Base-by-base conservation (phyloP, 352 stramenopile species). In the Globisporangium echinulatum region DNA sequence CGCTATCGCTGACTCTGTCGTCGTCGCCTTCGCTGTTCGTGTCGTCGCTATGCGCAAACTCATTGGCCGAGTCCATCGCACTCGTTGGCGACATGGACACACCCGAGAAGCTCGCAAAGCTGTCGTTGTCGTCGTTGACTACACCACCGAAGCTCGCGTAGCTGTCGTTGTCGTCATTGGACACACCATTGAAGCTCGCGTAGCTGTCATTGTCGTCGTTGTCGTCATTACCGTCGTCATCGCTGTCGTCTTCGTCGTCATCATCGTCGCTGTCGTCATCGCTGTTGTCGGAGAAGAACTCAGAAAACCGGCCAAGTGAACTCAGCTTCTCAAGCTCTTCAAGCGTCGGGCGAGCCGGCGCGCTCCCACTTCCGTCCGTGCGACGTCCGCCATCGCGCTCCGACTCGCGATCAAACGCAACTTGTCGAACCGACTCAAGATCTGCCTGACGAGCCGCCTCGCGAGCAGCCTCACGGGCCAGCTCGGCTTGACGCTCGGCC, bases 271-370 rank as follows among this genome's bases (percentile, higher is more conserved):
- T 44, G 33, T 56, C 60, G 2, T 66, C 60, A 14, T 61, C 60
- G 19, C 61, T 66, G 15, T 61, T 54, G 11, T 66, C 61, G 1
- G 61, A 62, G 5, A 42, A 54, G 6, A 50, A 44, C 14, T 59
- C 40, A 2, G 61, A 67, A 7, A 67, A 62, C 9, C 61, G 52
- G 3, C 61, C 61, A 0, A 61, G 49, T 37, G 49, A 49, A 39
- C 61, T 67, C 55, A 67, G 17, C 46, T 67, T 67, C 43, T 67
- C 49, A 7, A 67, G 17, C 39, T 67, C 54, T 15, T 50, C 61
- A 42, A 67, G 36, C 3, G 61, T 67, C 13, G 61, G 61, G 9
- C 61, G 65, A 14, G 36, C 4, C 4, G 46, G n/a, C 17, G n/a
- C n/a, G 43, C 43, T 47, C 11, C 46, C 17, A 7, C 13, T 36